Base-by-base conservation (phyloP, 495 filamentous ascomycete species). In the Chaetomium cochliodes region DNA sequence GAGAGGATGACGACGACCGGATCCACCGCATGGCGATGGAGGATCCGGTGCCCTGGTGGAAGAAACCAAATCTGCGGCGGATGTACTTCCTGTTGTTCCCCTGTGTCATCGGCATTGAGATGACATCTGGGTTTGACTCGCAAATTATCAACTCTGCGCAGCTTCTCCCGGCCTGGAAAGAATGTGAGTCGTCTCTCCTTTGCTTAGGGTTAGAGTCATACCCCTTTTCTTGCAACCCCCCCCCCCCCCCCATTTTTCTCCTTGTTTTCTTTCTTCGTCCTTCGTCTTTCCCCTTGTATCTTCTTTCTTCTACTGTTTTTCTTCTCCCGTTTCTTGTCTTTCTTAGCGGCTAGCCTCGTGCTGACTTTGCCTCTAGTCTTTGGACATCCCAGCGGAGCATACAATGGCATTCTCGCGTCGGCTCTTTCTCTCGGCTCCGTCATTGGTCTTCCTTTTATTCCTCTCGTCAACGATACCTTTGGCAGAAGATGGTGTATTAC, bases 121-220 rank as follows among this genome's bases (percentile, higher is more conserved):
- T 87, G 80, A 90, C 87, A 0, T 88, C 86, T 6, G 87, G 88
- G 1, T 90, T 90, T 73, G 87, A 90, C 73, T 87, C 85, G 8
- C 85, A 87, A 65, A 85, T 90, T 67, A 88, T 90, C 75, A 90
- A 88, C 67, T 79, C 82, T 0, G 80, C 88, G 0, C 86, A 90
- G 72, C 80, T 87, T 23, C 78, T 87, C 16, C 77, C 79, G 23
- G 77, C 80, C 13, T 89, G 84, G 85, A 79, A 82, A 56, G 65
- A 72, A 11, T 89, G 86, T 86, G 67, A 71, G 80, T 80, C 5
- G 33, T 73, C 18, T 33, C 30, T 3, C 3, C 3, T 33, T 33
- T 33, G n/a, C n/a, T n/a, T n/a, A n/a, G n/a, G n/a, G n/a, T n/a
- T n/a, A n/a, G n/a, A n/a, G n/a, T n/a, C n/a, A n/a, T 30, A 30